Conservation (phyloP, 108 stramenopile genomes). For the Nitzschia sp. region DNA sequence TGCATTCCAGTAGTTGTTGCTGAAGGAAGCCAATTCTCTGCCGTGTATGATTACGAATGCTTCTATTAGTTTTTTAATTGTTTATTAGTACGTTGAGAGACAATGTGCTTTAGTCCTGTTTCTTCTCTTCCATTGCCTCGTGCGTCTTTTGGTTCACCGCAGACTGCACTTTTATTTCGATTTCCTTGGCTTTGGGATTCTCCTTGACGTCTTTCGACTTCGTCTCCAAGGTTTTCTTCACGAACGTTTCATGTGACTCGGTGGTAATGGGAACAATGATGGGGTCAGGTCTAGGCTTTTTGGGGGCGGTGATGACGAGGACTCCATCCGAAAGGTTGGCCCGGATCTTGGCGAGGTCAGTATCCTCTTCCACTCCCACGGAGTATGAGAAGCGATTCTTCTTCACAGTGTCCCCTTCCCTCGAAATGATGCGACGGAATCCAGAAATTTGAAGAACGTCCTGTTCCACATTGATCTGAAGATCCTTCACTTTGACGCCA, state of each 20-base stretch:
- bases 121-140: neutral
- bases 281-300: constrained; percentile 6
- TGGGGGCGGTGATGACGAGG: constrained; percentile 32
- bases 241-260: neutral
- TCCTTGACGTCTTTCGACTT: neutral
- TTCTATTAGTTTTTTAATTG: constrained; percentile 4
- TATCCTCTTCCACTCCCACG: constrained; percentile 15
- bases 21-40: neutral
- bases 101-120: neutral
- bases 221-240: neutral
- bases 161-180: neutral
- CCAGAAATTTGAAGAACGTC: constrained; percentile 12
- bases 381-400: neutral
- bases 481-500: constrained; percentile 26
- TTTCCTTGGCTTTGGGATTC: neutral
- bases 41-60: no score
- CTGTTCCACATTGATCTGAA: constrained; percentile 16
- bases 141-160: neutral
- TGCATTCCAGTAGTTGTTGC: constrained; percentile 12
- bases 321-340: constrained; percentile 40
- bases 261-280: neutral
- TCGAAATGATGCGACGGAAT: constrained; percentile 9
- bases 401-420: neutral
- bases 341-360: constrained; percentile 29
- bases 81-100: no score